Evolutionary conservation across 1,284 basidiomycete species (phyloP).

Genomic region (Puccinia triticina): DNA sequence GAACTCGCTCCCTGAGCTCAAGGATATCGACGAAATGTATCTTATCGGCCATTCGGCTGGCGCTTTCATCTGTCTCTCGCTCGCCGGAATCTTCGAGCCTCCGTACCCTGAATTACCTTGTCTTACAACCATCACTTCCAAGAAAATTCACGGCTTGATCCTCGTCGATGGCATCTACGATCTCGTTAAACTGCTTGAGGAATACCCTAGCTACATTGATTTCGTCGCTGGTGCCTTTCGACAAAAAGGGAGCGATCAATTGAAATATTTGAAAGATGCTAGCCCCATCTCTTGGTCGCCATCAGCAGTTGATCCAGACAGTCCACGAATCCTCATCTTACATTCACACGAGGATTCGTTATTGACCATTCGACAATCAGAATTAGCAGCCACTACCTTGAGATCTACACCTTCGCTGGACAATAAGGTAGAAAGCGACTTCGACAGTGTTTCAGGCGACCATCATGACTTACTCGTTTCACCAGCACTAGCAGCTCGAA

Average conservation of each 20-base stretch:
- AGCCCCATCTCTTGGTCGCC: conserved; percentile 24
- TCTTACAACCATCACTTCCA: not conserved
- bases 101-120: not conserved
- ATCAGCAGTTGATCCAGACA: not conserved
- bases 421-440: conserved; percentile 17
- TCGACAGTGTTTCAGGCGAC: conserved; percentile 33
- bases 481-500: conserved; percentile 17
- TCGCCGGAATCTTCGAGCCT: conserved; percentile 27
- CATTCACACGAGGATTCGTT: conserved; percentile 41
- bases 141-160: conserved; percentile 30
- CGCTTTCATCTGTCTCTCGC: conserved; percentile 43
- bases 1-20: not conserved
- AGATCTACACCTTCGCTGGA: not conserved
- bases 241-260: not conserved
- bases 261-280: not conserved
- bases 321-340: conserved; percentile 29
- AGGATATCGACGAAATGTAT: conserved; percentile 13
- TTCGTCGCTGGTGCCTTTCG: conserved; percentile 24
- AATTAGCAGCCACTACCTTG: not conserved
- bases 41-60: conserved; percentile 49
- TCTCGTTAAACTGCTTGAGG: conserved; percentile 18
- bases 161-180: conserved; percentile 47
- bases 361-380: conserved; percentile 37
- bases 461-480: conserved; percentile 41
- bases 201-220: conserved; percentile 42